A percentile compares a stretch with the other conserved stretches of the same genome.
Evolutionary conservation across 495 filamentous ascomycete genomes (phyloP).

Genomic region (Penicillium dipodomyicola): DNA sequence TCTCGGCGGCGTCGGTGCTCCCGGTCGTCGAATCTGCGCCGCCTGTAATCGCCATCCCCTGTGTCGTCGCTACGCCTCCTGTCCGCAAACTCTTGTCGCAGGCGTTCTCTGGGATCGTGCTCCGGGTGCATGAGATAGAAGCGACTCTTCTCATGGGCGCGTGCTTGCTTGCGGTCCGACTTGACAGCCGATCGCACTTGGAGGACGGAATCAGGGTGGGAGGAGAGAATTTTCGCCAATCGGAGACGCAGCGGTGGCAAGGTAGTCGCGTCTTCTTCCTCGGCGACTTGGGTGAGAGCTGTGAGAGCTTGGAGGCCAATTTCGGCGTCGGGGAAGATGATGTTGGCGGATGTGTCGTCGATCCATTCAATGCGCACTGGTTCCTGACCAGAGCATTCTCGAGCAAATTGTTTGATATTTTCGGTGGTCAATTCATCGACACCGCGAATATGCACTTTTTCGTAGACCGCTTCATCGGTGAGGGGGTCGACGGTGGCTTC

Average conservation of each 20-base stretch:
- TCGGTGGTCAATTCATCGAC: conserved; percentile 77
- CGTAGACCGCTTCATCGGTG: conserved; percentile 36
- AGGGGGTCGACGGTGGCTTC: conserved; percentile 29
- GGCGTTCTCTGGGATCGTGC: conserved; percentile 75
- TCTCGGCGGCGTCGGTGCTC: conserved; percentile 54
- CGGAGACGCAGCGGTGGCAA: conserved; percentile 51
- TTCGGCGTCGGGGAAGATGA: conserved; percentile 70
- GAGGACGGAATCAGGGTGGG: conserved; percentile 67
- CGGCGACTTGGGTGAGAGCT: conserved; percentile 51
- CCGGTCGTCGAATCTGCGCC: conserved; percentile 55
- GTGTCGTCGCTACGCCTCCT: conserved; percentile 54
- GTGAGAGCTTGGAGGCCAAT: conserved; percentile 69
- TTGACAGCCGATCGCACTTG: conserved; percentile 69
- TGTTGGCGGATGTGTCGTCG: conserved; percentile 85
- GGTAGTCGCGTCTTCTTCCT: conserved; percentile 37
- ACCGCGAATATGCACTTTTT: conserved; percentile 79
- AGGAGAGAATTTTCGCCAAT: conserved; percentile 59
- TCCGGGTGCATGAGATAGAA: conserved; percentile 91
- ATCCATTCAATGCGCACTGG: conserved; percentile 83
- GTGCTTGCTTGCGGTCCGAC: conserved; percentile 73
- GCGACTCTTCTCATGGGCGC: conserved; percentile 75
- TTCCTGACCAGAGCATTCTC: conserved; percentile 57
- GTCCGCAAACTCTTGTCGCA: conserved; percentile 48
- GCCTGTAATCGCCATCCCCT: conserved; percentile 58
- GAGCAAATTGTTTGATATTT: conserved; percentile 69